Conservation (phyloP, 306 rosid genomes). For the Geum urbanum region DNA sequence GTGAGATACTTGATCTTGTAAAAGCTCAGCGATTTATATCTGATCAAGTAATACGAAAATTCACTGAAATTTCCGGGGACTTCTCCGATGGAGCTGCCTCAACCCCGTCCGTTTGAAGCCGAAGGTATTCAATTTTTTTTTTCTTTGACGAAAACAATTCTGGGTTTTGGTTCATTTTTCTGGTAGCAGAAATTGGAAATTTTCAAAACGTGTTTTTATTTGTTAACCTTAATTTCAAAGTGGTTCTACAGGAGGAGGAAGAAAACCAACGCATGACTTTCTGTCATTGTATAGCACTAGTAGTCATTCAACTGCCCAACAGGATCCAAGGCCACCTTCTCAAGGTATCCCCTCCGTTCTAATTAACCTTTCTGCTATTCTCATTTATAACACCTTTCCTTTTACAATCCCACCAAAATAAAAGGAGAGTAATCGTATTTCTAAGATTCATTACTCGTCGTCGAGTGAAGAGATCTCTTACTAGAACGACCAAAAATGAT, state of each 20-base stretch:
- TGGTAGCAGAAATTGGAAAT: not conserved
- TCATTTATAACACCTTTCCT: too few species aligned
- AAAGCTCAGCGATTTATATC: not conserved
- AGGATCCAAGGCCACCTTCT: slow-evolving; percentile 78
- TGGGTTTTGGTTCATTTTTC: not conserved
- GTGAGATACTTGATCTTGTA: too few species aligned
- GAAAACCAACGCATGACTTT: slow-evolving; percentile 87
- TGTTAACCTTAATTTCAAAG: slow-evolving; percentile 26
- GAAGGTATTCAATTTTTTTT: slow-evolving; percentile 45
- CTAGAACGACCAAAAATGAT: too few species aligned
- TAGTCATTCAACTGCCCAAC: slow-evolving; percentile 63
- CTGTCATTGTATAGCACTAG: slow-evolving; percentile 55
- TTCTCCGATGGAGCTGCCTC: slow-evolving; percentile 83
- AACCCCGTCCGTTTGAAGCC: slow-evolving; percentile 61
- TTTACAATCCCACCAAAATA: too few species aligned
- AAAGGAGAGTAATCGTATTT: too few species aligned
- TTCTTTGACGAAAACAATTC: slow-evolving; percentile 1
- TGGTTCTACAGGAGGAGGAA: slow-evolving; percentile 44
- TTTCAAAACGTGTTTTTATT: not conserved
- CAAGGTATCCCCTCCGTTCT: slow-evolving; percentile 54
- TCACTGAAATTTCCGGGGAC: not conserved
- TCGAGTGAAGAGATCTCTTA: too few species aligned
- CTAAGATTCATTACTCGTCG: too few species aligned
- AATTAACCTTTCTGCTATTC: not conserved
- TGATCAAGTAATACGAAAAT: not conserved